Conservation (phyloP, 768 basidiomycete species). For the Hysterangium stoloniferum region DNA sequence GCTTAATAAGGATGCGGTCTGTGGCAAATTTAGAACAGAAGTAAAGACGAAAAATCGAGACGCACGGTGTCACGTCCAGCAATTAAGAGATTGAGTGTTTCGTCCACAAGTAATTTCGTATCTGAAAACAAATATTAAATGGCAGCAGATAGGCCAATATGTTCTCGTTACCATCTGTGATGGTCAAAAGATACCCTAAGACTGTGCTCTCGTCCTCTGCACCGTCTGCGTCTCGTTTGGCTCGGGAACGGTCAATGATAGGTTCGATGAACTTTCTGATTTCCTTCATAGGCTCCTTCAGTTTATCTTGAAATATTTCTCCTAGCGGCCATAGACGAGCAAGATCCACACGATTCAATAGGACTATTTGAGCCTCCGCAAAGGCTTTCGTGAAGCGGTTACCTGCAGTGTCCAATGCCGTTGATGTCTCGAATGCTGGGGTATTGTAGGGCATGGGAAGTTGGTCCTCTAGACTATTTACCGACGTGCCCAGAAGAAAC, state of each 20-base stretch:
- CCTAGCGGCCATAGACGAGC: conserved; percentile 42
- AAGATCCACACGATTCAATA: conserved; percentile 31
- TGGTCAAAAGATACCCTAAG: conserved; percentile 16
- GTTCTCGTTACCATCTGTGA: conserved; percentile 16
- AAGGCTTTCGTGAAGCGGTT: conserved; percentile 48
- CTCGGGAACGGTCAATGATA: conserved; percentile 40
- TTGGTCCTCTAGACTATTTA: conserved; percentile 38
- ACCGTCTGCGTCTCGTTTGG: conserved; percentile 8
- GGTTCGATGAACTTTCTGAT: conserved; percentile 47
- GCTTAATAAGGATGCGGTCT: conserved; percentile 26
- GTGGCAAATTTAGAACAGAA: neutral
- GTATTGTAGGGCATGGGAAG: conserved; percentile 54
- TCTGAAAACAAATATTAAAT: conserved; percentile 22
- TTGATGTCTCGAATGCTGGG: conserved; percentile 13
- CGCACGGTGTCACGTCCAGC: conserved; percentile 38
- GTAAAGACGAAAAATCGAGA: conserved; percentile 19
- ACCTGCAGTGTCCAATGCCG: conserved; percentile 22
- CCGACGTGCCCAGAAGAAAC: conserved; percentile 46
- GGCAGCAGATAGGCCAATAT: conserved; percentile 13
- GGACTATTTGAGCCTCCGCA: conserved; percentile 36
- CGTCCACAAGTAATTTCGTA: conserved; percentile 29
- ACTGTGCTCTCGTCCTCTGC: conserved; percentile 14
- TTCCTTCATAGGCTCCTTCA: conserved; percentile 36
- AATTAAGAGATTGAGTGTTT: conserved; percentile 36
- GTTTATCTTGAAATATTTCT: conserved; percentile 46